Evolutionary conservation across 257 asterid species (phyloP).

Genomic region (Solanum tarapatanum): DNA sequence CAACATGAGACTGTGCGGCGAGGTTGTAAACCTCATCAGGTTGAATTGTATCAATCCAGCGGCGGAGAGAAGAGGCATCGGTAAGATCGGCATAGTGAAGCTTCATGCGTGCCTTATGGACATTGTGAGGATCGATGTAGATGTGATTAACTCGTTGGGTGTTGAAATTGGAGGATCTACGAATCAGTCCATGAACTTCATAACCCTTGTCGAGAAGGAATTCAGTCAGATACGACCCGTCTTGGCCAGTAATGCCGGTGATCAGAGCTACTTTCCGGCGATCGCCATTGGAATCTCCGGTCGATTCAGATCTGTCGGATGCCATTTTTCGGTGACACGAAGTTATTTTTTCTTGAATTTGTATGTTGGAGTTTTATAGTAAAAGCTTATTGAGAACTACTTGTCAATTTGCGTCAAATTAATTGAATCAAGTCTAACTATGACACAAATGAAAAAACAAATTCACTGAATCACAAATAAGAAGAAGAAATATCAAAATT

Average conservation of each 20-base stretch:
- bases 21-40: constrained; percentile 98
- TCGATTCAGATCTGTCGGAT: constrained; percentile 14
- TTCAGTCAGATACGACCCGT: constrained; percentile 91
- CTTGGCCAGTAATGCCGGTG: constrained; percentile 99
- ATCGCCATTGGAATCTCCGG: constrained; percentile 13
- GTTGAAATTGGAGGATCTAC: constrained; percentile 93
- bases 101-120: constrained; percentile 74
- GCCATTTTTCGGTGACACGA: not conserved
- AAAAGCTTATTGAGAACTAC: not conserved
- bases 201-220: constrained; percentile 76
- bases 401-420: not conserved
- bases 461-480: not conserved
- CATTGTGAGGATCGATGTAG: constrained; percentile 97
- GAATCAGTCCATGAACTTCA: constrained; percentile 91
- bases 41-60: constrained; percentile 75
- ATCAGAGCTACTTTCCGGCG: constrained; percentile 58
- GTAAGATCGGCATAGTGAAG: constrained; percentile 94
- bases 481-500: not conserved
- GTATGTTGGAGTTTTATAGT: not conserved
- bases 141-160: constrained; percentile 93
- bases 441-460: not conserved
- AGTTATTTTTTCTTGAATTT: not conserved
- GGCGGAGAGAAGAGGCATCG: constrained; percentile 95
- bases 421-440: not conserved
- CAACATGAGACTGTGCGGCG: constrained; percentile 98